phyloP scores from a whole-genome alignment of 164 flowering plant genomes.

The Berberis vulgaris region DNA sequence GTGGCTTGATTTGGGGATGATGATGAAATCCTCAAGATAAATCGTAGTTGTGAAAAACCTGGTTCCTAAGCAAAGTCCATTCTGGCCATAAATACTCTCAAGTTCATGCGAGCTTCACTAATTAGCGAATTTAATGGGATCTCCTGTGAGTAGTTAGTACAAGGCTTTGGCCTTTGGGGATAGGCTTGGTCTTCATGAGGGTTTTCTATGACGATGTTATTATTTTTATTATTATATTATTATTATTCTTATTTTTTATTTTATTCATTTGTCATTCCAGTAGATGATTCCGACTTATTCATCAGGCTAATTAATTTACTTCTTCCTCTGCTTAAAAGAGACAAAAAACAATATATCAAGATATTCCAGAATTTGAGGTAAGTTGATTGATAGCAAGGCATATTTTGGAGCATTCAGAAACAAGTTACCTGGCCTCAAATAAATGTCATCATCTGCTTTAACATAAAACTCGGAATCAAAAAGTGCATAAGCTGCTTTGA shows the following conservation, averaged over 20 bases:
- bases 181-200: too few species aligned
- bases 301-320: not conserved
- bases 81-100: not conserved
- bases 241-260: too few species aligned
- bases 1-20: too few species aligned
- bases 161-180: too few species aligned
- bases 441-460: slow-evolving; percentile 95
- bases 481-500: slow-evolving; percentile 79
- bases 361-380: not conserved
- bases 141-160: not conserved
- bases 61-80: too few species aligned
- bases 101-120: not conserved
- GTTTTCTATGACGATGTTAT: too few species aligned
- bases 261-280: not conserved
- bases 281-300: not conserved
- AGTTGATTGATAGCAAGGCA: not conserved
- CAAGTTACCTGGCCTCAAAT: slow-evolving; percentile 71
- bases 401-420: not conserved
- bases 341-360: not conserved
- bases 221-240: too few species aligned
- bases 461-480: slow-evolving; percentile 90
- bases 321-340: not conserved
- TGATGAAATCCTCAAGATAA: too few species aligned
- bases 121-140: not conserved
- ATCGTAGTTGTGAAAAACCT: too few species aligned